Percentiles rank a stretch among this genome's conserved stretches.
phyloP scores from a whole-genome alignment of 176 grass and related monocot genomes.

The Aegilops bicornis region DNA sequence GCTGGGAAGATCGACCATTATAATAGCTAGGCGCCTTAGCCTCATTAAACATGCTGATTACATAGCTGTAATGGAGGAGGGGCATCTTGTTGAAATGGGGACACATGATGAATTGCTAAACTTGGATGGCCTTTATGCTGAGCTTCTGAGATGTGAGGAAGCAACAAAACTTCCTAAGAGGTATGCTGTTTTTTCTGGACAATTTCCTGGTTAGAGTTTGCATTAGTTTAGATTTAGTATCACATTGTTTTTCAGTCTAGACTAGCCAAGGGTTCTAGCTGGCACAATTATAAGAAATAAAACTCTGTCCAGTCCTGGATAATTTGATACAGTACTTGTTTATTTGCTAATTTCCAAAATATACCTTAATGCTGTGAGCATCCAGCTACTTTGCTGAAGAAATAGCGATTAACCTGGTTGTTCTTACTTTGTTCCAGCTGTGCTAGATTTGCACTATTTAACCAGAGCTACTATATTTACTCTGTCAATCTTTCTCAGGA shows the following conservation, averaged over 20 bases:
- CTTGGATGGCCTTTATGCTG: constrained; percentile 93
- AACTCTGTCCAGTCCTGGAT: not conserved
- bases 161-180: constrained; percentile 97
- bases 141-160: constrained; percentile 96
- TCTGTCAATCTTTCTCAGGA: constrained; percentile 56
- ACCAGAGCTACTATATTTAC: constrained; percentile 12
- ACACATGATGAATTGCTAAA: constrained; percentile 94
- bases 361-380: not conserved
- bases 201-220: not conserved
- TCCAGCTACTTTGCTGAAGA: not conserved
- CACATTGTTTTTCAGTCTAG: constrained; percentile 6
- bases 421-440: not conserved
- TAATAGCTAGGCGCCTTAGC: constrained; percentile 96
- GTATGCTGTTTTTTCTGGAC: constrained; percentile 36
- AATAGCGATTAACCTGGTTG: not conserved
- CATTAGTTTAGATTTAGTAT: constrained; percentile 6
- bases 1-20: constrained; percentile 98
- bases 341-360: too few species aligned
- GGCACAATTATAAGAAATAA: not conserved
- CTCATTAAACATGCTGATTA: constrained; percentile 99
- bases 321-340: too few species aligned
- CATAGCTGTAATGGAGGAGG: constrained; percentile 99
- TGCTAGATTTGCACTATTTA: constrained; percentile 3
- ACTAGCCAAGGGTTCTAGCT: constrained; percentile 3
- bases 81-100: constrained; percentile 99